These are phyloP conservation scores for Fabrea salina DNA, from an alignment of 169 alveolate genomes.

Conservation along the genomic window DNA sequence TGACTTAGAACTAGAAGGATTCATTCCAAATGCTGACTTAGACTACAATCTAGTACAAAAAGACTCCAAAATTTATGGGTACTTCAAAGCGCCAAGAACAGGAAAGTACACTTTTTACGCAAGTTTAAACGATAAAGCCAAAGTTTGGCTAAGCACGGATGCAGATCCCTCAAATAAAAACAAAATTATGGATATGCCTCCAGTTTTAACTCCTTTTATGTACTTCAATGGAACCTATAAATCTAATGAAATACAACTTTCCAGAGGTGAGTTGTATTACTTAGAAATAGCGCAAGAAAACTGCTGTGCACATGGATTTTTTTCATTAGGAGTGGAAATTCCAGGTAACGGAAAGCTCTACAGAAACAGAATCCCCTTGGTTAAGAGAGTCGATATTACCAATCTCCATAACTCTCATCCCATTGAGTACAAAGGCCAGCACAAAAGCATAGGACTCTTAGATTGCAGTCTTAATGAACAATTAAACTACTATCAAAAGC, in stretches of 20 bases:
- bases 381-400: neutral
- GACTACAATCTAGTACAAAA: neutral
- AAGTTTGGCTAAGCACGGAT: constrained; percentile 10
- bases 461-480: no score
- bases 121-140: neutral
- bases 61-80: neutral
- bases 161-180: neutral
- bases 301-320: constrained; percentile 4
- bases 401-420: no score
- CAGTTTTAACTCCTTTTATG: neutral
- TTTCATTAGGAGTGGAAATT: constrained; percentile 11
- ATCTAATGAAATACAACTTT: neutral
- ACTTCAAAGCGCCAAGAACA: constrained; percentile 19
- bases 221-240: neutral
- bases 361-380: constrained; percentile 6
- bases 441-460: no score
- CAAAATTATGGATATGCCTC: neutral
- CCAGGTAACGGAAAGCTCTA: neutral
- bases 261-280: neutral
- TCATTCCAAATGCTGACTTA: no score
- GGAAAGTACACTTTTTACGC: constrained; percentile 6
- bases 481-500: no score
- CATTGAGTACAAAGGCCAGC: no score
- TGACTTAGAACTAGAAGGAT: no score
- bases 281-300: neutral